Conservation (phyloP, 2,329 filamentous ascomycete species). For the Paecilomyces variotii region DNA sequence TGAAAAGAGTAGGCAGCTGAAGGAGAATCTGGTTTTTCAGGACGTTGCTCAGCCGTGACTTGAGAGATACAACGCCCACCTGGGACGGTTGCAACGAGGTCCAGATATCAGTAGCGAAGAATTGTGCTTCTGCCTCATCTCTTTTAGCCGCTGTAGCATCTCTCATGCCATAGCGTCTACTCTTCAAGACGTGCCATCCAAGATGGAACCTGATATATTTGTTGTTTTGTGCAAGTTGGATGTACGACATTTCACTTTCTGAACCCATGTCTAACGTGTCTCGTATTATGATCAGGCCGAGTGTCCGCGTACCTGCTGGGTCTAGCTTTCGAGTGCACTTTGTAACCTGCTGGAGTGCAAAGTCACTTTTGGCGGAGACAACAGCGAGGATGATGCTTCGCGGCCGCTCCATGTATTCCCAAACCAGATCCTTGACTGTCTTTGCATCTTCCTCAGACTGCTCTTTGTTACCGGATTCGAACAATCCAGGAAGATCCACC, state of each 20-base stretch:
- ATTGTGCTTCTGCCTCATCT: too few relatives aligned
- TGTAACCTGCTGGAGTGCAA: conserved; percentile 49
- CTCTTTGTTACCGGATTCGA: too few relatives aligned
- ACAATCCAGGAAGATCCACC: too few relatives aligned
- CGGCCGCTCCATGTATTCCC: conserved; percentile 48
- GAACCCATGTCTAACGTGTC: conserved; percentile 9
- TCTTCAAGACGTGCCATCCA: conserved; percentile 22
- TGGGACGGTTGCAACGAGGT: background rate
- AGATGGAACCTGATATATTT: conserved; percentile 13
- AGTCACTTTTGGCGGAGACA: conserved; percentile 43
- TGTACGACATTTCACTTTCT: conserved; percentile 15
- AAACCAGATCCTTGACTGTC: conserved; percentile 14
- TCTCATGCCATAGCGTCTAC: conserved; percentile 11
- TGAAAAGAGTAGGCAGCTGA: conserved; percentile 17
- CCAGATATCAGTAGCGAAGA: too few relatives aligned
- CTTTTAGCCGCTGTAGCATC: background rate
- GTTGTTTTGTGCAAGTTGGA: conserved; percentile 17
- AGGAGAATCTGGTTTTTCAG: conserved; percentile 18
- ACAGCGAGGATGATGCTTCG: conserved; percentile 55
- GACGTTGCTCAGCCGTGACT: conserved; percentile 16
- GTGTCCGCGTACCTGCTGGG: too few relatives aligned
- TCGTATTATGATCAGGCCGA: too few relatives aligned
- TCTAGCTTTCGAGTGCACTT: too few relatives aligned
- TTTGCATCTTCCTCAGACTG: too few relatives aligned
- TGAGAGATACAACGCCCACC: conserved; percentile 15